These are phyloP conservation scores for Fusarium phyllophilum DNA, from an alignment of 2,329 filamentous ascomycete genomes.

Conservation along the genomic window DNA sequence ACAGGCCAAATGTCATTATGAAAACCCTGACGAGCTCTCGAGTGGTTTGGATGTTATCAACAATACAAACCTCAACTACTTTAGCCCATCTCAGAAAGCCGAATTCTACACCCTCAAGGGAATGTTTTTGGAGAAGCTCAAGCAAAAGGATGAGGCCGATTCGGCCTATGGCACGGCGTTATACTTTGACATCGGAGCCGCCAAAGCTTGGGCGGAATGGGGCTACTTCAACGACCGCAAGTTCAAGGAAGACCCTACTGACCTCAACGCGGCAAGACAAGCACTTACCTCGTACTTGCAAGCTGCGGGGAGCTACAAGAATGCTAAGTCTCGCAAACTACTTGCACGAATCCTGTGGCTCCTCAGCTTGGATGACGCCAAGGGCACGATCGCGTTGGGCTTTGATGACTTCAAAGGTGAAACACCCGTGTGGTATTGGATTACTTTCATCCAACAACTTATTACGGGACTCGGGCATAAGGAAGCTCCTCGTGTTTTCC, in stretches of 20 bases:
- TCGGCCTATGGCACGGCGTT: constrained; percentile 93
- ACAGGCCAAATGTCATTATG: constrained; percentile 98
- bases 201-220: constrained; percentile 99
- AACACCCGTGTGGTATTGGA: constrained; percentile 99
- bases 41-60: constrained; percentile 98
- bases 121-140: constrained; percentile 97
- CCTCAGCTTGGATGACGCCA: constrained; percentile 89
- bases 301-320: constrained; percentile 96
- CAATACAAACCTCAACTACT: constrained; percentile 99
- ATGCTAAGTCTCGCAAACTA: constrained; percentile 92
- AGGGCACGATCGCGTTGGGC: constrained; percentile 82
- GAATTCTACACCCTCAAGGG: constrained; percentile 99
- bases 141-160: constrained; percentile 90
- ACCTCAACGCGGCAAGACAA: constrained; percentile 86
- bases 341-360: constrained; percentile 95
- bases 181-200: constrained; percentile 93
- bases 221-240: constrained; percentile 97
- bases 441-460: constrained; percentile 97
- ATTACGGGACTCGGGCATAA: constrained; percentile 91
- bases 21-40: constrained; percentile 90
- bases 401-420: constrained; percentile 98
- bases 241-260: constrained; percentile 89
- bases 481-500: constrained; percentile 87
- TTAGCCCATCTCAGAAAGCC: constrained; percentile 93
- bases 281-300: constrained; percentile 96